phyloP scores from a whole-genome alignment of 2,329 filamentous ascomycete species.

The Colletotrichum scovillei region DNA sequence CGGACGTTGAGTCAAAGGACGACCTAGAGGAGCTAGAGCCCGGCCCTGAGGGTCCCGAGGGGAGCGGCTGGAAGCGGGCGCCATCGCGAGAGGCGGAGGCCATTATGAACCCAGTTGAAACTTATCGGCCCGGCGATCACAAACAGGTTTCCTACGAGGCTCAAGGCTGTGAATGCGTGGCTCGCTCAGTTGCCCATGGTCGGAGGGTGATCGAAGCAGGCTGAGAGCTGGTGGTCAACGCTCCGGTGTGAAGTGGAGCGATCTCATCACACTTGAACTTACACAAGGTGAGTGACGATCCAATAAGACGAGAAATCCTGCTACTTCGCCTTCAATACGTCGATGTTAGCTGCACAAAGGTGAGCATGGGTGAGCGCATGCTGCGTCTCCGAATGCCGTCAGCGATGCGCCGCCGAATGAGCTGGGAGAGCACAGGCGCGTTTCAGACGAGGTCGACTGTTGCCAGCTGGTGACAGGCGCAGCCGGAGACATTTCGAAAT shows the following conservation, averaged over 20 bases:
- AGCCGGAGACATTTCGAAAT: not conserved
- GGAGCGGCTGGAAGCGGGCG: constrained; percentile 1
- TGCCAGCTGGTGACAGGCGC: not conserved
- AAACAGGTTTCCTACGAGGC: not conserved
- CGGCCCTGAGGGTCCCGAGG: not conserved
- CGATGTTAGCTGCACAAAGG: not conserved
- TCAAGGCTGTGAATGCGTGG: not conserved
- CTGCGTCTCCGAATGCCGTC: not conserved
- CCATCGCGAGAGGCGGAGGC: not conserved
- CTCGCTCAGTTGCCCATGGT: not conserved
- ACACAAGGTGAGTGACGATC: not conserved
- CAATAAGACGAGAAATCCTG: not conserved
- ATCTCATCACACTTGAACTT: not conserved
- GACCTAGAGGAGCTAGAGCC: not conserved
- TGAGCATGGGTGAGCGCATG: too few relatives aligned
- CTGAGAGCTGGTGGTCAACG: not conserved
- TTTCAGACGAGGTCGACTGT: not conserved
- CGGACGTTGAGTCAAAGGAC: not conserved
- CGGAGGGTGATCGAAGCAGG: not conserved
- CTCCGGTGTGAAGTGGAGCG: not conserved
- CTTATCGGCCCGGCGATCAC: not conserved
- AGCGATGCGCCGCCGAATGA: not conserved
- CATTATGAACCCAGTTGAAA: not conserved
- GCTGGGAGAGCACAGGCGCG: not conserved
- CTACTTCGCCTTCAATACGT: not conserved